These are phyloP conservation scores for Aspergillus novofumigatus DNA, from an alignment of 2,329 filamentous ascomycete genomes.

Conservation along the genomic window DNA sequence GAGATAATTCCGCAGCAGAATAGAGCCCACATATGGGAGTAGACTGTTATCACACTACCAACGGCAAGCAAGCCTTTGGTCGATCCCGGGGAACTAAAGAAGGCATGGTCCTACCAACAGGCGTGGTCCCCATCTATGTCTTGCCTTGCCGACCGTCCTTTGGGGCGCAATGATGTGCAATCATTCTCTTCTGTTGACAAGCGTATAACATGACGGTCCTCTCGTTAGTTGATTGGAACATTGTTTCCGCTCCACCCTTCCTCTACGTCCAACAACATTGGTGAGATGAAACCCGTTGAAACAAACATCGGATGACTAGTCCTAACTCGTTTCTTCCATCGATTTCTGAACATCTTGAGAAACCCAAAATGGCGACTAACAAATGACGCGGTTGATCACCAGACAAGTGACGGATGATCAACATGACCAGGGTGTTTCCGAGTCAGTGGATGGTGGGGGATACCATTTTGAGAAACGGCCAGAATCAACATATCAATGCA, in stretches of 20 bases:
- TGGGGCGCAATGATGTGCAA: not conserved
- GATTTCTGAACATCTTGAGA: not conserved
- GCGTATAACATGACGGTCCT: too few species aligned
- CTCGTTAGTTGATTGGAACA: not conserved
- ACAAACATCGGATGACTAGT: not conserved
- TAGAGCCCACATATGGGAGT: not conserved
- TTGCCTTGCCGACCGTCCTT: not conserved
- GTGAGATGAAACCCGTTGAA: not conserved
- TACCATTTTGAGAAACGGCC: not conserved
- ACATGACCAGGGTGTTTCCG: slow-evolving; percentile 3
- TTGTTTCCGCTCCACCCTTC: not conserved
- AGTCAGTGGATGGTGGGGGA: not conserved
- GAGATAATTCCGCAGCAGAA: not conserved
- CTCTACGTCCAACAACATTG: not conserved
- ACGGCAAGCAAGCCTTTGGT: not conserved
- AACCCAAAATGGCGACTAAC: not conserved
- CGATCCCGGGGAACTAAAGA: not conserved
- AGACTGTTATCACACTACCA: too few species aligned
- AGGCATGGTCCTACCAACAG: not conserved
- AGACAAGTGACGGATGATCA: slow-evolving; percentile 11
- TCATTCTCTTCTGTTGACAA: not conserved
- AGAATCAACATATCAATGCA: not conserved
- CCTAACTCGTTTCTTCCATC: not conserved
- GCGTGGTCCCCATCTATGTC: not conserved
- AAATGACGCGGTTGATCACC: slow-evolving; percentile 20